These are phyloP conservation scores for Sporothrix schenckii DNA, from an alignment of 2,329 filamentous ascomycete species.

Conservation along the genomic window DNA sequence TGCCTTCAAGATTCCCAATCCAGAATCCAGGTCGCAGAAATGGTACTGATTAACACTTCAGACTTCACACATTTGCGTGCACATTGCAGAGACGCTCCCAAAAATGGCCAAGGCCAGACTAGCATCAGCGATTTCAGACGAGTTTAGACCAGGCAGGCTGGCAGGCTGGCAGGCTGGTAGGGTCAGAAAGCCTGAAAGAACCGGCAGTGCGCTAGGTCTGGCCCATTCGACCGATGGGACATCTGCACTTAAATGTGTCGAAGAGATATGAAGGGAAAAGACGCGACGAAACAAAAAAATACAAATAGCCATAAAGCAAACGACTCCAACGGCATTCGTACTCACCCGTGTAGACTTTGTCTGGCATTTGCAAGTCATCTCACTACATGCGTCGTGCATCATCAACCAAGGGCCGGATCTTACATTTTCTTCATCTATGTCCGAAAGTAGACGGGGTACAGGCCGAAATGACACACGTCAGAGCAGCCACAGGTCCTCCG, in stretches of 20 bases:
- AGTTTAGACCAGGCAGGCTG: not conserved
- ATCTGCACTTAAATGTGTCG: slow-evolving; percentile 2
- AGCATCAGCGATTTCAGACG: not conserved
- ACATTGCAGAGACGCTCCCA: too few species aligned
- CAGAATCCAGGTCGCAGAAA: not conserved
- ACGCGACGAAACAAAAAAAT: not conserved
- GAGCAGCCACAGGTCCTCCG: too few species aligned
- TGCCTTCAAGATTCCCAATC: too few species aligned
- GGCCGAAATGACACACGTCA: not conserved
- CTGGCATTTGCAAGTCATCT: slow-evolving; percentile 23
- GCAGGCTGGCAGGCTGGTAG: not conserved
- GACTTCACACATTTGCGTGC: not conserved
- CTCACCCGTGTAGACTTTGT: not conserved
- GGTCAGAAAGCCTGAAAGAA: slow-evolving; percentile 6
- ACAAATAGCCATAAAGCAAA: not conserved
- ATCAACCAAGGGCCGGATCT: not conserved
- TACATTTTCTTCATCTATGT: not conserved
- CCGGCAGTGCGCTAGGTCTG: not conserved
- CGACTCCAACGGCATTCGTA: not conserved
- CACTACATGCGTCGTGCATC: slow-evolving; percentile 10
- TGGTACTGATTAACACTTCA: not conserved
- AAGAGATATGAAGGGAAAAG: not conserved
- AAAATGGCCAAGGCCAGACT: not conserved
- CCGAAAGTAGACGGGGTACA: not conserved
- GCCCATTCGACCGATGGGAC: not conserved